Base-by-base conservation (phyloP, 106 monocot genomes). In the Allium cepa region DNA sequence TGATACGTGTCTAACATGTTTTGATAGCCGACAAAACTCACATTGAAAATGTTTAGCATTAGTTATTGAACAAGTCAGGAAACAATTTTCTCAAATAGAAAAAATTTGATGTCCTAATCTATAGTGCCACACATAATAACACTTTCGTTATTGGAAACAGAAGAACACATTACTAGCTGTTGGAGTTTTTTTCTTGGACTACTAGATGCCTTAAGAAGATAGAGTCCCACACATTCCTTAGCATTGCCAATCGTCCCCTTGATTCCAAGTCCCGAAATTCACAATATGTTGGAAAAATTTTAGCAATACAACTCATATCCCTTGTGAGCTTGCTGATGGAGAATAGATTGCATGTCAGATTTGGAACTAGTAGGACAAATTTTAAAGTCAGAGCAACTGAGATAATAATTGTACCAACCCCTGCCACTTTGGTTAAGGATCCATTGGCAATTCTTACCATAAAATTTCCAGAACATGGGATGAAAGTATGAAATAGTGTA, bases 101-200 rank as follows among this genome's bases (percentile, higher is more conserved):
- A 53, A 72, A 62, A 72, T 10, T 63, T 46, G 62, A 53, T 72
- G 72, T 12, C 62, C 50, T 60, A 72, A 22, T 9, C 72, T 72
- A 36, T 7, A 50, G 13, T 72, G 50, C 28, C 61, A 62, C n/a
- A 28, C 62, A 72, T 60, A 17, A 62, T 62, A 62, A 45, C 14
- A 49, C 53, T 17, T 3, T 60, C 12, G 4, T 8, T 60, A 18
- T 1, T 11, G 10, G 50, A 27, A 7, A 10, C 53, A 1, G 62
- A 62, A 47, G 17, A 8, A 72, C 59, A 13, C 22, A 22, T 22
- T 22, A 22, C 22, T 22, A 62, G 18, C 13, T 5, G 12, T n/a
- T 27, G 48, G 47, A 10, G 60, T 36, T 27, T 28, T 16, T 50
- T 52, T 60, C 10, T 63, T 15, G 12, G 13, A 27, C 8, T 27